Base-by-base conservation (phyloP, 305 asterid species). In the Petunia hybrid region DNA sequence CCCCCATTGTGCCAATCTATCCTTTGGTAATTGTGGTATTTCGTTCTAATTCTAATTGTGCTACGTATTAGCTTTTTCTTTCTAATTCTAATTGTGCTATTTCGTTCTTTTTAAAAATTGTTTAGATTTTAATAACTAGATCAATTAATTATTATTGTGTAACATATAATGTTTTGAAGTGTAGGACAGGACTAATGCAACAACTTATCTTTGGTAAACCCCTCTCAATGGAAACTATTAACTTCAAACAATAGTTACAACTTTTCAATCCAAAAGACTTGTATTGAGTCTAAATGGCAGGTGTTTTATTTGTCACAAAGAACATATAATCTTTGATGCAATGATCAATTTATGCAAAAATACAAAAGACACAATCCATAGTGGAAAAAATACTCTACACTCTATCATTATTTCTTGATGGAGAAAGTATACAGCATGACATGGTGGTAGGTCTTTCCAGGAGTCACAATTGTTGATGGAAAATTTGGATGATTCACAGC, bases 341-440 rank as follows among this genome's bases (percentile, higher is more conserved):
- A 60, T 39, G 5, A 59, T 36, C 63, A 73, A 73, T 13, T 36
- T 6, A 13, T 73, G 43, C 7, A 6, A 10, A 66, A 66, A 66
- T 66, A 12, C 12, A 51, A 35, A 70, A 10, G 22, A 6, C 62
- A 48, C 31, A 48, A 71, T 13, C 4, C 8, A 4, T 73, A 16
- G 9, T 51, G 65, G 45, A 12, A 35, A 22, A 22, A 22, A 22
- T 22, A 22, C 31, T 22, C 31, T 22, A 22, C 63, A 73, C 6
- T 73, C 43, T n/a, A 43, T 9, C 22, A 12, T 14, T 51, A 22
- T 66, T 77, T 79, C n/a, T 68, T 43, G 9, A 40, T 80, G 0
- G 91, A 82, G 83, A 95, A 95, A 36, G 66, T 74, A 77, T 75
- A 86, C 83, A 86, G 6, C 36, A 77, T 41, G n/a, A 43, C 22